Evolutionary conservation across 345 rosid species (phyloP).

Genomic region (Reutealis trisperma): DNA sequence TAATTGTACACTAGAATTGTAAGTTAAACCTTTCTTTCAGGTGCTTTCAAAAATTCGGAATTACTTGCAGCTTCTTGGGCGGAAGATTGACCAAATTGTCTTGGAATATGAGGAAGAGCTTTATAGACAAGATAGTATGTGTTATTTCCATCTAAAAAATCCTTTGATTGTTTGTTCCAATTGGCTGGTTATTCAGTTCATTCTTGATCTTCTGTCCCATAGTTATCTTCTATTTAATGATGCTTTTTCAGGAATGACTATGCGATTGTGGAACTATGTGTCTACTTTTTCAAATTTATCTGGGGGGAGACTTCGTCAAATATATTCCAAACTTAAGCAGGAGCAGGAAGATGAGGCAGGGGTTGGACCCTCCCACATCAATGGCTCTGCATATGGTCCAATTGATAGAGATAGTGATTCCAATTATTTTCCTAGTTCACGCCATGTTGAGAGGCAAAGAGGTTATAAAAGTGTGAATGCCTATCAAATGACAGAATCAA

Average conservation of each 20-base stretch:
- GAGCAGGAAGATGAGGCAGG: constrained; percentile 78
- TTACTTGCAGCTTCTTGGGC: constrained; percentile 87
- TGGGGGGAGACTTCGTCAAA: constrained; percentile 86
- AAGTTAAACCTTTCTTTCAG: constrained; percentile 36
- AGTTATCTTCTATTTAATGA: neutral
- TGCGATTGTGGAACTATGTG: constrained; percentile 91
- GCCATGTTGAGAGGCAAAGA: constrained; percentile 51
- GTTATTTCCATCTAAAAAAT: neutral
- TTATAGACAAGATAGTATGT: constrained; percentile 89
- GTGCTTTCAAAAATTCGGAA: constrained; percentile 92
- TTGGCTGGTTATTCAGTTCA: constrained; percentile 3
- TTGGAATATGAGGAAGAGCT: constrained; percentile 62
- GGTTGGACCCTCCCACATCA: constrained; percentile 66
- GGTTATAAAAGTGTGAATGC: constrained; percentile 46
- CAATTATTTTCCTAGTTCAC: constrained; percentile 41
- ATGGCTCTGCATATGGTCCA: constrained; percentile 48
- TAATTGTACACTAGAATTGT: neutral
- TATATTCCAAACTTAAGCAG: constrained; percentile 83
- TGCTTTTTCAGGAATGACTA: constrained; percentile 70
- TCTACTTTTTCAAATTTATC: constrained; percentile 91
- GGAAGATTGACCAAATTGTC: constrained; percentile 81
- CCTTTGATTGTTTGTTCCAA: neutral
- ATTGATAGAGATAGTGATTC: constrained; percentile 46
- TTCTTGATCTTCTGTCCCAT: neutral
- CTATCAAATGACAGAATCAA: constrained; percentile 50